These are phyloP conservation scores for Rhododendron ferrugineum DNA, from an alignment of 148 eudicot species.

Conservation along the genomic window DNA sequence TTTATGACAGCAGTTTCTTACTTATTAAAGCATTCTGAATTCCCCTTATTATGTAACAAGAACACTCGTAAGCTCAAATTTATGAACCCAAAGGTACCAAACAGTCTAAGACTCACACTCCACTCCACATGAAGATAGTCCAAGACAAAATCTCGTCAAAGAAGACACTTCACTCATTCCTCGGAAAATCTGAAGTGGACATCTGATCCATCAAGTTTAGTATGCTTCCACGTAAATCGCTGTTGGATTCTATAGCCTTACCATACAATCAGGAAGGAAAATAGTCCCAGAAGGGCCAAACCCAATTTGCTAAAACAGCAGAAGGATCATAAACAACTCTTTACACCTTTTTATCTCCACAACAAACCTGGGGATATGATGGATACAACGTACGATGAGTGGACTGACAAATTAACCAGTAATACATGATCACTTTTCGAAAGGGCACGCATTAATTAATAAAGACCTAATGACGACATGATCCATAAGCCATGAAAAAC, in stretches of 20 bases:
- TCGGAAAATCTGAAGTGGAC: neutral
- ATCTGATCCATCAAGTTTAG: neutral
- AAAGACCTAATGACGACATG: neutral
- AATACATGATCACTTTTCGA: too few relatives aligned
- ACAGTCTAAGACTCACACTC: neutral
- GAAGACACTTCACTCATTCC: neutral
- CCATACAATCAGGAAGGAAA: neutral
- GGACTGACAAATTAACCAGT: neutral
- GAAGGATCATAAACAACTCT: neutral
- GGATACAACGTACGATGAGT: neutral
- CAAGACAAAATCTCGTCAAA: neutral
- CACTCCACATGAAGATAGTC: neutral
- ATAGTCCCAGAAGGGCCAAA: neutral
- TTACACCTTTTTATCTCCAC: neutral
- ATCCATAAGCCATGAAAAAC: neutral
- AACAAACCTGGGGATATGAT: neutral
- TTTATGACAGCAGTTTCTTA: neutral
- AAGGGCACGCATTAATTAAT: neutral
- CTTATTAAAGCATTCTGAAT: neutral
- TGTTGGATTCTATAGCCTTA: neutral
- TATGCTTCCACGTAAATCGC: neutral
- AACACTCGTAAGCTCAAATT: neutral
- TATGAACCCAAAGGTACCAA: neutral
- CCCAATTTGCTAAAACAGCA: neutral
- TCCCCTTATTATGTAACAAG: neutral